phyloP scores from a whole-genome alignment of 352 stramenopile species.

The Phytopythium kandeliae region DNA sequence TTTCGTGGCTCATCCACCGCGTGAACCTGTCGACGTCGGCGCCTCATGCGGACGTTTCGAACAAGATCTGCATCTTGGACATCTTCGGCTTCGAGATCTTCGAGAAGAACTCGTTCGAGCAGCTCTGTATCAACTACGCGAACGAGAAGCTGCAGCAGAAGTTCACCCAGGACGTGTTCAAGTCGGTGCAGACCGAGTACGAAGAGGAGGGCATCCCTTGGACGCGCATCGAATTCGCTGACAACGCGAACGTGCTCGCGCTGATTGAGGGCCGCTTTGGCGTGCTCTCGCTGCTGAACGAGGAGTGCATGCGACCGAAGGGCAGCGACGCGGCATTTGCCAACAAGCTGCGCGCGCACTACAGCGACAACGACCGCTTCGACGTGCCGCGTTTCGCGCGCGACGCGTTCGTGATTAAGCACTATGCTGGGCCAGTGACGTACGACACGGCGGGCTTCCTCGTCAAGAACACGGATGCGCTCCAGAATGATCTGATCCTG shows the following conservation, averaged over 20 bases:
- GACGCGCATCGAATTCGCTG: conserved; percentile 88
- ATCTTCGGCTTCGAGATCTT: conserved; percentile 99
- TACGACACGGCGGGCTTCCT: conserved; percentile 94
- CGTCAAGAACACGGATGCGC: conserved; percentile 96
- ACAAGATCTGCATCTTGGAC: conserved; percentile 92
- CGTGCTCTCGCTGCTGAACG: conserved; percentile 92
- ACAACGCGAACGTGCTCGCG: conserved; percentile 90
- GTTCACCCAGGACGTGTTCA: conserved; percentile 94
- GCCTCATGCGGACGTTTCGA: conserved; percentile 34
- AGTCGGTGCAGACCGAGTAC: conserved; percentile 94
- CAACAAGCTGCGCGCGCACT: conserved; percentile 86
- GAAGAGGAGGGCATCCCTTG: conserved; percentile 93
- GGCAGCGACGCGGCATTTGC: conserved; percentile 82
- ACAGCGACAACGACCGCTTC: conserved; percentile 86
- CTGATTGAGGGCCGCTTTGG: conserved; percentile 86
- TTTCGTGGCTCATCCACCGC: conserved; percentile 94
- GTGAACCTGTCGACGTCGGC: conserved; percentile 78
- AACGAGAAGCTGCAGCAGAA: conserved; percentile 95
- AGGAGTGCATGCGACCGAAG: conserved; percentile 89
- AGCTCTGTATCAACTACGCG: conserved; percentile 96
- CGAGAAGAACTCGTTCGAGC: conserved; percentile 95
- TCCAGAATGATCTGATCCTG: conserved; percentile 91
- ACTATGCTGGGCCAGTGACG: conserved; percentile 94
- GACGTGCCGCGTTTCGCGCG: conserved; percentile 74
- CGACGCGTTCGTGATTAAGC: conserved; percentile 92